Conservation (phyloP, 1,139 yeast species). For the Debaryomyces coudertii region DNA sequence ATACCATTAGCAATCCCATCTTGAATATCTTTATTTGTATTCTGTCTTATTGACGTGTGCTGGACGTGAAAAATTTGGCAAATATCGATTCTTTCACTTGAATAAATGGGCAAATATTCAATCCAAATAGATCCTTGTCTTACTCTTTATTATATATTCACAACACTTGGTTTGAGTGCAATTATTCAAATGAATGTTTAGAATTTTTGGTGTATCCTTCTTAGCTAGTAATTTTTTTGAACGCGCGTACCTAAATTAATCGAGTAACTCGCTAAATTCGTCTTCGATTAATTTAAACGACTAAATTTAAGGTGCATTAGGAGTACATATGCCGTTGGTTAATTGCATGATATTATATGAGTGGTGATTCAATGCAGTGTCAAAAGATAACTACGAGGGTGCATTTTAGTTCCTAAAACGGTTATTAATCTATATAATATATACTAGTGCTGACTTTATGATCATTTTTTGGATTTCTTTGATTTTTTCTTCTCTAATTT, state of each 20-base stretch:
- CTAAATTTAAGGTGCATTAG: not conserved
- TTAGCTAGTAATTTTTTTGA: not conserved
- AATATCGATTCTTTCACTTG: not conserved
- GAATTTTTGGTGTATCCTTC: not conserved
- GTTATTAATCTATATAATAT: conserved; percentile 1
- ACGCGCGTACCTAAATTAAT: not conserved
- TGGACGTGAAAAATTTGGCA: not conserved
- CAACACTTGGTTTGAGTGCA: not conserved
- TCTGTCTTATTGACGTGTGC: not conserved
- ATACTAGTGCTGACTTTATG: not conserved
- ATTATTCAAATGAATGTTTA: not conserved
- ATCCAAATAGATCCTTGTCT: not conserved
- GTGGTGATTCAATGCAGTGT: not conserved
- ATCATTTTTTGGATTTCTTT: conserved; percentile 11
- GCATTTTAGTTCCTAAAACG: not conserved
- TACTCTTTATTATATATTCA: not conserved
- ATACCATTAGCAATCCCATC: conserved; percentile 13
- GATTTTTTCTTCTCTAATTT: conserved; percentile 35
- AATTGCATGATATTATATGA: not conserved
- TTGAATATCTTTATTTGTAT: not conserved
- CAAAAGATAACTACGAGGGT: not conserved
- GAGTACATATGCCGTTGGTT: not conserved
- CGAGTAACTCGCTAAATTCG: not conserved
- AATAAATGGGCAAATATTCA: not conserved
- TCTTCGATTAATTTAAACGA: conserved; percentile 1